phyloP scores from a whole-genome alignment of 2,329 filamentous ascomycete species.

The Fusarium tanahbumbuense region DNA sequence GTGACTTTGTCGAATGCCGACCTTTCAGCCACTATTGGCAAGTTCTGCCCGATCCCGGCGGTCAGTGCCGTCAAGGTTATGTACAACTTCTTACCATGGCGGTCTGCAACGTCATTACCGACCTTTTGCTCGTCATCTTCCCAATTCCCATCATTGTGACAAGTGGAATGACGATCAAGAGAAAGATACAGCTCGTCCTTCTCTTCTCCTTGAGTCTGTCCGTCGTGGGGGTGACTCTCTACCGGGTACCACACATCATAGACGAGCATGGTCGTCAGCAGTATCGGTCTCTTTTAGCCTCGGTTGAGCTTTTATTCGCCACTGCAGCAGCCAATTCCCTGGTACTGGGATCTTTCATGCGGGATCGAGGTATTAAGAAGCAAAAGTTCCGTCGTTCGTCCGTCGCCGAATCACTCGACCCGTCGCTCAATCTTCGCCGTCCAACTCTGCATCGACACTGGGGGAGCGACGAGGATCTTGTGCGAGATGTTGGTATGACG shows the following conservation, averaged over 20 bases:
- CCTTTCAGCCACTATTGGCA: conserved; percentile 83
- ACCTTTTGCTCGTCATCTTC: conserved; percentile 86
- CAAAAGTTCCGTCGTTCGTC: conserved; percentile 79
- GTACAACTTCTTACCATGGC: conserved; percentile 91
- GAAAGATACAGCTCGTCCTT: conserved; percentile 81
- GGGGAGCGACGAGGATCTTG: conserved; percentile 93
- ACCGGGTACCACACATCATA: conserved; percentile 84
- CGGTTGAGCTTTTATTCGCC: conserved; percentile 89
- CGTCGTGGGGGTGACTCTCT: conserved; percentile 82
- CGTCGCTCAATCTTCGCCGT: conserved; percentile 53
- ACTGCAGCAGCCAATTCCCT: conserved; percentile 88
- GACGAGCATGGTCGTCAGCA: conserved; percentile 78
- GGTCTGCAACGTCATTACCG: conserved; percentile 87
- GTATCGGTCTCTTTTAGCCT: conserved; percentile 88
- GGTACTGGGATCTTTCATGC: conserved; percentile 90
- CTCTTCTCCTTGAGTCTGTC: conserved; percentile 88
- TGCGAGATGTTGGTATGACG: conserved; percentile 80
- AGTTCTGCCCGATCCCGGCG: conserved; percentile 85
- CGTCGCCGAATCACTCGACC: conserved; percentile 72
- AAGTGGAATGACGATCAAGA: conserved; percentile 79
- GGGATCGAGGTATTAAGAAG: conserved; percentile 92
- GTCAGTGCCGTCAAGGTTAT: conserved; percentile 86
- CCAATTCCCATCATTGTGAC: conserved; percentile 88
- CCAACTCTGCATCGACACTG: conserved; percentile 73
- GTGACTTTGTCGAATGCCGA: conserved; percentile 84